Conservation (phyloP, 208 protist genomes). For the Trypanosoma brucei region DNA sequence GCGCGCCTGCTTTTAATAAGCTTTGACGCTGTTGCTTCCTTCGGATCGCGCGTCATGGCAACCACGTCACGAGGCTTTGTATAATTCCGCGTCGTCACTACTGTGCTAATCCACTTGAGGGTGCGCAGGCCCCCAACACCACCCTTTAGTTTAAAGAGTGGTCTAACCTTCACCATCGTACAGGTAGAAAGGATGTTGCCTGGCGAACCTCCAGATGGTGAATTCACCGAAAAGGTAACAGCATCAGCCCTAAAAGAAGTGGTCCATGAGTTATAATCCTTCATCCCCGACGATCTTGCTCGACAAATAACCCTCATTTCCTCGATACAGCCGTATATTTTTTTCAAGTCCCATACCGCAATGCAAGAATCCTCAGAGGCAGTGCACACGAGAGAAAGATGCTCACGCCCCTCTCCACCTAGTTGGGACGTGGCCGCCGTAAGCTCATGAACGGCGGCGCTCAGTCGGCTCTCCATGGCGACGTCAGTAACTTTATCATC, state of each 20-base stretch:
- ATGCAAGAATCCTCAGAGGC: slow-evolving; percentile 80
- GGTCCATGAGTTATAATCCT: not conserved
- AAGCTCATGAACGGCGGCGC: slow-evolving; percentile 32
- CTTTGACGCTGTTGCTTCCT: slow-evolving; percentile 27
- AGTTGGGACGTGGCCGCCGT: slow-evolving; percentile 18
- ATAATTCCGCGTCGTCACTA: slow-evolving; percentile 56
- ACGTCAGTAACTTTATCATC: slow-evolving; percentile 36
- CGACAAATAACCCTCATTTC: slow-evolving; percentile 28
- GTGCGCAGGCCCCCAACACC: slow-evolving; percentile 63
- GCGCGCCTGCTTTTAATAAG: slow-evolving; percentile 24
- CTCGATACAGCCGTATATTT: slow-evolving; percentile 74
- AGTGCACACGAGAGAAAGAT: slow-evolving; percentile 79
- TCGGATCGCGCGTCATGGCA: slow-evolving; percentile 25
- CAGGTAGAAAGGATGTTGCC: slow-evolving; percentile 68
- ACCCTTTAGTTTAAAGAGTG: slow-evolving; percentile 79
- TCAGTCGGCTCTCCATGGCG: slow-evolving; percentile 46
- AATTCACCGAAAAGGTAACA: slow-evolving; percentile 52
- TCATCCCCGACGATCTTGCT: not conserved
- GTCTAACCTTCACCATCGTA: slow-evolving; percentile 65
- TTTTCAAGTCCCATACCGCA: slow-evolving; percentile 78
- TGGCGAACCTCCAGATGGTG: slow-evolving; percentile 3
- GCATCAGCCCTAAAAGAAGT: slow-evolving; percentile 38
- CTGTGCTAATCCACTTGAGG: slow-evolving; percentile 72
- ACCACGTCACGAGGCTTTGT: slow-evolving; percentile 30
- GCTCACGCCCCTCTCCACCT: slow-evolving; percentile 33